Evolutionary conservation across 2,329 filamentous ascomycete genomes (phyloP).

Genomic region (Aspergillus sp.): DNA sequence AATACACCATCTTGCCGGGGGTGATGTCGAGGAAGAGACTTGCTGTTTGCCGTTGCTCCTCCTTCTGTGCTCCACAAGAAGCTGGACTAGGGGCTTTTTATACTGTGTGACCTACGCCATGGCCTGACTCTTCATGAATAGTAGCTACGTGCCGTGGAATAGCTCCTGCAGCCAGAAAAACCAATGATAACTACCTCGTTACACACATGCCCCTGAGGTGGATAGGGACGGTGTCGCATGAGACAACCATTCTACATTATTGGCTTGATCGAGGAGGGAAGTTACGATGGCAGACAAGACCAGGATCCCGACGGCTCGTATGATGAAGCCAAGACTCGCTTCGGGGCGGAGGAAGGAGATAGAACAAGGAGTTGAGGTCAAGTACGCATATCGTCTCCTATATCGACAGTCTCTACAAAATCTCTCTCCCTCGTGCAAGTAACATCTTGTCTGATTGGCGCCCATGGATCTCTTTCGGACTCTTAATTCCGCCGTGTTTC

Average conservation of each 20-base stretch:
- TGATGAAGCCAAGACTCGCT: not conserved
- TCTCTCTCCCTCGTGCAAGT: conserved; percentile 3
- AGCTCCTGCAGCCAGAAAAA: not conserved
- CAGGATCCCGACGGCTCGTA: not conserved
- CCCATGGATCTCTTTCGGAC: not conserved
- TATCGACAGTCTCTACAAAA: not conserved
- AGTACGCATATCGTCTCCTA: not conserved
- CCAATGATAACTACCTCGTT: not conserved
- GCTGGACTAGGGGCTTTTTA: not conserved
- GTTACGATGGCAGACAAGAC: not conserved
- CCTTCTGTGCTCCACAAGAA: not conserved
- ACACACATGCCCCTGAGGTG: not conserved
- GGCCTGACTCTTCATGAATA: too few relatives aligned
- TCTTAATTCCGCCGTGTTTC: not conserved
- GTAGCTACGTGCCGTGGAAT: not conserved
- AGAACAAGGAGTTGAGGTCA: not conserved
- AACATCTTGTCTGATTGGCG: conserved; percentile 4
- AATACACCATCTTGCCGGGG: conserved; percentile 6
- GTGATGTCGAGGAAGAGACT: not conserved
- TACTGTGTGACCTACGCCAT: too few relatives aligned
- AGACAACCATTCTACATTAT: not conserved
- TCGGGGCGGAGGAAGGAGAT: not conserved
- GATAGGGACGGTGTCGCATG: not conserved
- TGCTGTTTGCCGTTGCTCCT: not conserved
- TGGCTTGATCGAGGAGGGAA: too few relatives aligned